A percentile compares a stretch with the other conserved stretches of the same genome.
phyloP scores from a whole-genome alignment of 2,329 filamentous ascomycete genomes.

The Phoma sp. region DNA sequence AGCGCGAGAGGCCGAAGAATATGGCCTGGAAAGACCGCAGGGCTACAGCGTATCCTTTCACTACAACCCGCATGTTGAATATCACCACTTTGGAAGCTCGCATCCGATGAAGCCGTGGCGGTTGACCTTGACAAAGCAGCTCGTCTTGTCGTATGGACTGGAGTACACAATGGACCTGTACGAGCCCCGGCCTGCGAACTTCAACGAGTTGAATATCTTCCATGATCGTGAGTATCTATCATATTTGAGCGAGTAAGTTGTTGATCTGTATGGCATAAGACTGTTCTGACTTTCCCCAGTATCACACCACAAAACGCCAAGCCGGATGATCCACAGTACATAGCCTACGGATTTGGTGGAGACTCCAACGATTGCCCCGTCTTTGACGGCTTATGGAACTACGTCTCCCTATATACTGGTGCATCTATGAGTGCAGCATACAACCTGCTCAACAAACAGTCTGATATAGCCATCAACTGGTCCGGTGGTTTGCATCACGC shows the following conservation, averaged over 20 bases:
- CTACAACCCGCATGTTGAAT: slow-evolving; percentile 92
- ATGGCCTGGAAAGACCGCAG: slow-evolving; percentile 78
- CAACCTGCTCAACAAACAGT: slow-evolving; percentile 83
- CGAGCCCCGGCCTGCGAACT: slow-evolving; percentile 79
- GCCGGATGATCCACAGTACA: slow-evolving; percentile 50
- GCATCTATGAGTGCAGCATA: slow-evolving; percentile 89
- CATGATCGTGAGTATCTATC: slow-evolving; percentile 90
- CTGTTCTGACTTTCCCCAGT: slow-evolving; percentile 18
- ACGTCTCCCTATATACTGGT: slow-evolving; percentile 91
- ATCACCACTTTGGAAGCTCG: slow-evolving; percentile 94
- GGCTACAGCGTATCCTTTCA: slow-evolving; percentile 95
- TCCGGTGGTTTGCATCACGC: slow-evolving; percentile 95
- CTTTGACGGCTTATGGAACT: slow-evolving; percentile 94
- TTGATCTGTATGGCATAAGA: not conserved
- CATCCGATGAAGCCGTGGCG: slow-evolving; percentile 99
- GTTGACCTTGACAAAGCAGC: slow-evolving; percentile 89
- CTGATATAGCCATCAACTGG: slow-evolving; percentile 97
- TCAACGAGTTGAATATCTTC: slow-evolving; percentile 85
- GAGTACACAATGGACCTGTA: slow-evolving; percentile 97
- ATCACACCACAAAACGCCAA: slow-evolving; percentile 57
- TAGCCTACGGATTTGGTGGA: slow-evolving; percentile 81
- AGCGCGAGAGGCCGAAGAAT: slow-evolving; percentile 59
- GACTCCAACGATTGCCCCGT: slow-evolving; percentile 81
- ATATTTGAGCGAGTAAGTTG: slow-evolving; percentile 66
- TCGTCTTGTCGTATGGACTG: slow-evolving; percentile 94